Conservation (phyloP, 768 basidiomycete species). For the Scleroderma citrinum region DNA sequence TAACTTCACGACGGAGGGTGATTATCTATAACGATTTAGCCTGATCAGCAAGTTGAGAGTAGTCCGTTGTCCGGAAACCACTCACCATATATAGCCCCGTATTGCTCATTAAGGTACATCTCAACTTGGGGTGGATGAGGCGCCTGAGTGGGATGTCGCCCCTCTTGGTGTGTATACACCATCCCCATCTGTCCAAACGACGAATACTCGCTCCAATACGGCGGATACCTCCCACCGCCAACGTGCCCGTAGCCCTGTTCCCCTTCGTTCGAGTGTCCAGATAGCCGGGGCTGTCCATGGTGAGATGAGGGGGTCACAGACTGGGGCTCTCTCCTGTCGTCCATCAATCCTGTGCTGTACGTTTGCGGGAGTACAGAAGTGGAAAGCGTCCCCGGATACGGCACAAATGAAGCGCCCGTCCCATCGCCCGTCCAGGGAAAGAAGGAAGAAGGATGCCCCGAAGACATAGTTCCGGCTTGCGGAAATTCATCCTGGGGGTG, state of each 20-base stretch:
- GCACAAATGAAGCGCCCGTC: conserved; percentile 29
- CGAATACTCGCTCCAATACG: conserved; percentile 53
- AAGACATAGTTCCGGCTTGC: conserved; percentile 2
- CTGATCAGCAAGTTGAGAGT: no score
- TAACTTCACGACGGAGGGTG: no score
- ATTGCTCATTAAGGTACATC: conserved; percentile 21
- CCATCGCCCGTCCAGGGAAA: conserved; percentile 40
- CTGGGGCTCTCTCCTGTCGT: conserved; percentile 35
- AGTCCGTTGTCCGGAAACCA: no score
- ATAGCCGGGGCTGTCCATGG: conserved; percentile 13
- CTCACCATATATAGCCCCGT: conserved; percentile 25
- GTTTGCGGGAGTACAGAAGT: conserved; percentile 71
- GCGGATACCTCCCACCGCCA: conserved; percentile 36
- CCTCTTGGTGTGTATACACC: conserved; percentile 26
- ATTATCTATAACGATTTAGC: neutral
- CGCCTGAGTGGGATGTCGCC: conserved; percentile 4
- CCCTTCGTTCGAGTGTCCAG: conserved; percentile 8
- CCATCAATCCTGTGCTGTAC: conserved; percentile 67
- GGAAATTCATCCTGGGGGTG: conserved; percentile 4
- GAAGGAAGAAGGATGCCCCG: conserved; percentile 27
- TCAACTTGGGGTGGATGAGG: conserved; percentile 11
- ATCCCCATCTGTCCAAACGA: conserved; percentile 45
- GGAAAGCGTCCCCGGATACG: conserved; percentile 45
- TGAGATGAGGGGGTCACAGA: conserved; percentile 11
- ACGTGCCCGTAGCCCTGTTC: conserved; percentile 17